Conservation (phyloP, 768 basidiomycete species). For the Leccinum imitatum region DNA sequence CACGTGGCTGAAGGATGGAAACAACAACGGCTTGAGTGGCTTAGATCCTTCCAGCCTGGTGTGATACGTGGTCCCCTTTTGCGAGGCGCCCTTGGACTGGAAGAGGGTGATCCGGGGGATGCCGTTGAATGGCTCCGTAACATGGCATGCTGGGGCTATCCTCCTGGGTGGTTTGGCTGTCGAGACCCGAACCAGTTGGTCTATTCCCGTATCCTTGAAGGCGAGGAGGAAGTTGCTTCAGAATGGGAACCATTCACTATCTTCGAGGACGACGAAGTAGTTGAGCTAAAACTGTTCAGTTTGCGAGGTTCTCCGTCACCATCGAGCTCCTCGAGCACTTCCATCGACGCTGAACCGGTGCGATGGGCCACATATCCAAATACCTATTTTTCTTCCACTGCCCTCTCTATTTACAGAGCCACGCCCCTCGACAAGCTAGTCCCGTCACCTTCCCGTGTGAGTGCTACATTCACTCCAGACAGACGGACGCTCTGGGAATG, state of each 20-base stretch:
- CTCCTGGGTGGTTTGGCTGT: constrained; percentile 61
- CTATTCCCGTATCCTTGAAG: constrained; percentile 46
- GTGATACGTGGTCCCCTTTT: constrained; percentile 49
- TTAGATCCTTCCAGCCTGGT: constrained; percentile 59
- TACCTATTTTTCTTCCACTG: constrained; percentile 54
- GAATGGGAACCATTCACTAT: constrained; percentile 33
- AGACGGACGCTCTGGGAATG: constrained; percentile 42
- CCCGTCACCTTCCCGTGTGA: constrained; percentile 28
- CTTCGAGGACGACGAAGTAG: constrained; percentile 39
- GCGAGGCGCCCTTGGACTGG: constrained; percentile 52
- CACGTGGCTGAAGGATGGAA: constrained; percentile 57
- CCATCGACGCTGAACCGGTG: constrained; percentile 2
- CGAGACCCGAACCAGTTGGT: constrained; percentile 55
- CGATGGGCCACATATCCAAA: constrained; percentile 68
- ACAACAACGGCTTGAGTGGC: constrained; percentile 58
- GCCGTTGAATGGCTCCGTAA: constrained; percentile 54
- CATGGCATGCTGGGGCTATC: constrained; percentile 75
- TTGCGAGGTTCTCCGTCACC: neutral
- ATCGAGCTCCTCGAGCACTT: constrained; percentile 15
- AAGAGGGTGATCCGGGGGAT: constrained; percentile 36
- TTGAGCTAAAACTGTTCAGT: constrained; percentile 24
- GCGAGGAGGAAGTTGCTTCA: constrained; percentile 9
- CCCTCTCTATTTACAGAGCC: constrained; percentile 53
- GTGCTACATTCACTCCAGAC: constrained; percentile 35
- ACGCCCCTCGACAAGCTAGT: constrained; percentile 31